These are phyloP conservation scores for Starmerella geochares DNA, from an alignment of 805 yeast species.

Conservation along the genomic window DNA sequence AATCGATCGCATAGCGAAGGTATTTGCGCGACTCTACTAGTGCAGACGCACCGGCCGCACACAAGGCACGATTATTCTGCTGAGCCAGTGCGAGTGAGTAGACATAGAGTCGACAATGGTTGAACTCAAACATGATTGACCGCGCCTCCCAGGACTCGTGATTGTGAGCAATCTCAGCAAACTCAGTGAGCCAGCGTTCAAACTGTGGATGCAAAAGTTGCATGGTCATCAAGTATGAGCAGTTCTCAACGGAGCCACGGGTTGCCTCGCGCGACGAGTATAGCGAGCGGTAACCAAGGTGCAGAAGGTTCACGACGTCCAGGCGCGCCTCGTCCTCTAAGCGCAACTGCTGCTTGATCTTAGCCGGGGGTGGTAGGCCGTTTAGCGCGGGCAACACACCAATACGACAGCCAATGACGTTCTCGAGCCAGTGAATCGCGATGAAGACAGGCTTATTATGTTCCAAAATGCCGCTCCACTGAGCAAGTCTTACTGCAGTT, in stretches of 20 bases:
- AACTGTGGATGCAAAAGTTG: slow-evolving; percentile 66
- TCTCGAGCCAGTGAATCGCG: slow-evolving; percentile 78
- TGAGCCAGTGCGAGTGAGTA: slow-evolving; percentile 62
- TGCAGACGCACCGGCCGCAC: background rate
- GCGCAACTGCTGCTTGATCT: background rate
- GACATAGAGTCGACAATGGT: slow-evolving; percentile 73
- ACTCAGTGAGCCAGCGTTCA: slow-evolving; percentile 65
- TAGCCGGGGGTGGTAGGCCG: slow-evolving; percentile 29
- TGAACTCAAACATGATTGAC: slow-evolving; percentile 67
- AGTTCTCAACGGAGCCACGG: slow-evolving; percentile 29
- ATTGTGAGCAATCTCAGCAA: slow-evolving; percentile 26
- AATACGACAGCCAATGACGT: slow-evolving; percentile 69
- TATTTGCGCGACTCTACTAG: slow-evolving; percentile 35
- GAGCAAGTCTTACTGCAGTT: slow-evolving; percentile 74
- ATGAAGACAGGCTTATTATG: slow-evolving; percentile 61
- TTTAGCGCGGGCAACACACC: slow-evolving; percentile 70
- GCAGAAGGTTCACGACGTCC: slow-evolving; percentile 66
- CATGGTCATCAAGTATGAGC: slow-evolving; percentile 52
- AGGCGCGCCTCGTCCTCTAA: slow-evolving; percentile 59
- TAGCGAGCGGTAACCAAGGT: slow-evolving; percentile 73
- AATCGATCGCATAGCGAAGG: slow-evolving; percentile 68
- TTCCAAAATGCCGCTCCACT: slow-evolving; percentile 72
- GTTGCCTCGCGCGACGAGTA: slow-evolving; percentile 43
- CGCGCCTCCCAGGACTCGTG: slow-evolving; percentile 45
- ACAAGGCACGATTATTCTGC: background rate